These are phyloP conservation scores for Madurella fahalii DNA, from an alignment of 2,329 filamentous ascomycete genomes.

Conservation along the genomic window DNA sequence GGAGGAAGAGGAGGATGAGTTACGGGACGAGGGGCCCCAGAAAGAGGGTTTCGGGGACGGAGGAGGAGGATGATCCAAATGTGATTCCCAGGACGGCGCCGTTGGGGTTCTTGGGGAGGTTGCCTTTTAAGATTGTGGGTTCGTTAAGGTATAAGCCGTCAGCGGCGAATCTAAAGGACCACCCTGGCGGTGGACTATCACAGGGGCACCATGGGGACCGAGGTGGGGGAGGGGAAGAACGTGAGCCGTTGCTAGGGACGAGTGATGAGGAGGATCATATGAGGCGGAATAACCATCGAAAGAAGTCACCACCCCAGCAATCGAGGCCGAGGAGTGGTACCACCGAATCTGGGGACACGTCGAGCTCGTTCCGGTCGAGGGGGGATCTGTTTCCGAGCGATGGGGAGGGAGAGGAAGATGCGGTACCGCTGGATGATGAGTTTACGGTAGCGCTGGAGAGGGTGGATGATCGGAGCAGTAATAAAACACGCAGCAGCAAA, in stretches of 20 bases:
- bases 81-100: slow-evolving; percentile 86
- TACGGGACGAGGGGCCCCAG: slow-evolving; percentile 66
- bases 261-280: slow-evolving; percentile 40
- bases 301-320: slow-evolving; percentile 26
- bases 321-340: slow-evolving; percentile 69
- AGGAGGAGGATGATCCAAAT: slow-evolving; percentile 67
- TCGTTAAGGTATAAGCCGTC: slow-evolving; percentile 85
- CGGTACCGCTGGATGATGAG: slow-evolving; percentile 87
- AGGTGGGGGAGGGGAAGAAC: slow-evolving; percentile 42
- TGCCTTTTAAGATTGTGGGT: slow-evolving; percentile 82
- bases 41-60: slow-evolving; percentile 44
- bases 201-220: slow-evolving; percentile 27
- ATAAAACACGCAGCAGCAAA: slow-evolving; percentile 57
- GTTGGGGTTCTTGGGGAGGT: slow-evolving; percentile 75
- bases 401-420: slow-evolving; percentile 81
- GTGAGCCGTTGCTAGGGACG: slow-evolving; percentile 61
- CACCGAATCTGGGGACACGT: slow-evolving; percentile 72
- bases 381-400: slow-evolving; percentile 91
- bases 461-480: slow-evolving; percentile 68
- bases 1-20: slow-evolving; percentile 77
- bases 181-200: slow-evolving; percentile 56
- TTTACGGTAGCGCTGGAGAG: slow-evolving; percentile 80
- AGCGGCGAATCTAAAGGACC: slow-evolving; percentile 83
- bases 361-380: slow-evolving; percentile 79
- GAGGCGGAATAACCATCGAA: slow-evolving; percentile 39